Conservation (phyloP, 176 grass and related monocot species). For the Oryza meyeriana region DNA sequence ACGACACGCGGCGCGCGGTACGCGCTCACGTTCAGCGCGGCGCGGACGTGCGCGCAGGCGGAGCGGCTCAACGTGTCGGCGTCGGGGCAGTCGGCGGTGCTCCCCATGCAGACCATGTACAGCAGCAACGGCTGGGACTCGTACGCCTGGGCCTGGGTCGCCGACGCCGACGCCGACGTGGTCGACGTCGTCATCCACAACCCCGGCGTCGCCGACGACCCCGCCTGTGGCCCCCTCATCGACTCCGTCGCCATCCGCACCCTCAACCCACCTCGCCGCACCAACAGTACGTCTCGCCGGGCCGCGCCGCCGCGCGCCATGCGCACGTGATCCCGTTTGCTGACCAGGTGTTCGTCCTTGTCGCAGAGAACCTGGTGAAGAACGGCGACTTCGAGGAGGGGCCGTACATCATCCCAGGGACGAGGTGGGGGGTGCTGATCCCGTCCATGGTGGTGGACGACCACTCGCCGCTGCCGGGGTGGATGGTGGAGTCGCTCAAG, state of each 20-base stretch:
- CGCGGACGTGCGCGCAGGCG: slow-evolving; percentile 80
- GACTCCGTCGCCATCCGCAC: slow-evolving; percentile 78
- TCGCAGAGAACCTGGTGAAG: slow-evolving; percentile 75
- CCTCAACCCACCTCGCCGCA: slow-evolving; percentile 52
- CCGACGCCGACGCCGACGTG: slow-evolving; percentile 37
- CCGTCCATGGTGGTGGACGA: slow-evolving; percentile 58
- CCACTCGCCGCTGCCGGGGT: slow-evolving; percentile 76
- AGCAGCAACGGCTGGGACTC: slow-evolving; percentile 97
- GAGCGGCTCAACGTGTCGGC: slow-evolving; percentile 75
- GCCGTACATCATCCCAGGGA: slow-evolving; percentile 79
- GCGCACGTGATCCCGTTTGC: background rate
- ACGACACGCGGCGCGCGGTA: slow-evolving; percentile 45
- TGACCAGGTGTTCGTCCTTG: background rate
- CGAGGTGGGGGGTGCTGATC: slow-evolving; percentile 76
- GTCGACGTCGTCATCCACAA: slow-evolving; percentile 77
- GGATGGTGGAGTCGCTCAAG: slow-evolving; percentile 96
- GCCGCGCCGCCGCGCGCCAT: too few species aligned
- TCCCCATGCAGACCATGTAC: slow-evolving; percentile 89
- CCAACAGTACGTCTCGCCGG: slow-evolving; percentile 46
- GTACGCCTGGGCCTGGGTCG: slow-evolving; percentile 80
- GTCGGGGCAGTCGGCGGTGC: slow-evolving; percentile 52
- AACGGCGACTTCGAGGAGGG: slow-evolving; percentile 92
- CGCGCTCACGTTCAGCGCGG: slow-evolving; percentile 80
- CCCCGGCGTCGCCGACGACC: slow-evolving; percentile 66
- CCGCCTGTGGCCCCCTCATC: slow-evolving; percentile 79